Percentiles rank a stretch among this genome's conserved stretches.
Conservation (phyloP, 2,329 filamentous ascomycete genomes). For the Sclerotiophoma versabilis region DNA sequence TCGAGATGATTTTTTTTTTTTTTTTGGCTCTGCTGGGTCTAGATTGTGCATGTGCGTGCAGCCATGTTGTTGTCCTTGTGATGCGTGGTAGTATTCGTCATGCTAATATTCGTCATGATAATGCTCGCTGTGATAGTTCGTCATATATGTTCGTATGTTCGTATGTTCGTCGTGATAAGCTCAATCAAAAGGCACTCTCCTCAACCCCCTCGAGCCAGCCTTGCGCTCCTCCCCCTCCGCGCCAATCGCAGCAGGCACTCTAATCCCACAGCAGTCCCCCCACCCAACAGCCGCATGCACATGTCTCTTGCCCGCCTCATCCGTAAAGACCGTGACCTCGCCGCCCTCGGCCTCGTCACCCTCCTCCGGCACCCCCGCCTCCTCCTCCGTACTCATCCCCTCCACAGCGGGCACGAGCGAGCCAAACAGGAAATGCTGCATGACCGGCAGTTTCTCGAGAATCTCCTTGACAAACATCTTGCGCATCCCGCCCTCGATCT, state of each 20-base stretch:
- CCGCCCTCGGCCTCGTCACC: constrained; percentile 52
- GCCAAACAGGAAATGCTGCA: constrained; percentile 98
- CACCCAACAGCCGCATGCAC: constrained; percentile 74
- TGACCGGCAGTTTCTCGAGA: constrained; percentile 89
- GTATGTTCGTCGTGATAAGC: too few relatives aligned
- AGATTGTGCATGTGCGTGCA: too few relatives aligned
- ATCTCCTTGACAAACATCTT: constrained; percentile 97
- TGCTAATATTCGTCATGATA: too few relatives aligned
- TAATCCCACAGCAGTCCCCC: constrained; percentile 98
- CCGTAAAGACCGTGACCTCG: constrained; percentile 65
- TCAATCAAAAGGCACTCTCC: constrained; percentile 83
- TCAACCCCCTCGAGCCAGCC: constrained; percentile 64
- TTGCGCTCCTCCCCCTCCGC: constrained; percentile 90
- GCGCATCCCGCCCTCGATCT: constrained; percentile 93
- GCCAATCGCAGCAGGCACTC: constrained; percentile 91
- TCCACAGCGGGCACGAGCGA: constrained; percentile 79
- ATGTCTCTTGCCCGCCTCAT: constrained; percentile 71
- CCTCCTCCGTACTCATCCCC: constrained; percentile 75
- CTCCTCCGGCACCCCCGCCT: constrained; percentile 59
- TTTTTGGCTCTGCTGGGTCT: too few relatives aligned
- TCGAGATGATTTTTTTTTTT: too few relatives aligned
- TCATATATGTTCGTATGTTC: too few relatives aligned
- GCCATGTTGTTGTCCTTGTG: too few relatives aligned
- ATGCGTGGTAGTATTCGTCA: too few relatives aligned
- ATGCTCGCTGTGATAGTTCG: too few relatives aligned